Evolutionary conservation across 768 basidiomycete species (phyloP).

Genomic region (Xanthoconium stramineum): DNA sequence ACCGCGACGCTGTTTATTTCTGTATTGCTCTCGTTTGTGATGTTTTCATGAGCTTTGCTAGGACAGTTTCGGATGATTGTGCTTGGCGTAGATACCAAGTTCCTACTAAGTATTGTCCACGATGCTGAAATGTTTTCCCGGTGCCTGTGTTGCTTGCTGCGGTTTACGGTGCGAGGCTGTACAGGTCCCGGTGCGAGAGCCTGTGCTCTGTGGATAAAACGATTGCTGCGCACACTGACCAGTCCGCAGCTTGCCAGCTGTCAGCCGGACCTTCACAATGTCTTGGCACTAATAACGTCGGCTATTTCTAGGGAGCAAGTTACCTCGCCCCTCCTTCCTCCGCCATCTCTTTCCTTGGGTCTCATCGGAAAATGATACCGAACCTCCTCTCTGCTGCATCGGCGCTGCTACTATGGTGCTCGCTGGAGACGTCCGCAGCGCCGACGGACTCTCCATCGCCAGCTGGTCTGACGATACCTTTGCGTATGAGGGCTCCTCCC

Average conservation of each 20-base stretch:
- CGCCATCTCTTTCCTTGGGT: not conserved
- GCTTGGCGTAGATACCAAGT: no score
- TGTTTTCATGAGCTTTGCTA: constrained; percentile 1
- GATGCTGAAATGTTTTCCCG: no score
- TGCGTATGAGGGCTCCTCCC: constrained; percentile 16
- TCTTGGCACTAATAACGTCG: not conserved
- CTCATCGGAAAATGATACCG: constrained; percentile 11
- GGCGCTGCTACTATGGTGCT: constrained; percentile 12
- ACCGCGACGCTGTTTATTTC: constrained; percentile 3
- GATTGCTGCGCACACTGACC: constrained; percentile 2
- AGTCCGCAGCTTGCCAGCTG: constrained; percentile 4
- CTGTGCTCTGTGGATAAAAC: not conserved
- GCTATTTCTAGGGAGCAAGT: constrained; percentile 5
- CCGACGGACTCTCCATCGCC: constrained; percentile 10
- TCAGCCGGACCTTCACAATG: no score
- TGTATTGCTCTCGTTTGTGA: constrained; percentile 6
- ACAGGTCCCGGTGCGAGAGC: no score
- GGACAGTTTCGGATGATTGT: not conserved
- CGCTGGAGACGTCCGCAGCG: constrained; percentile 6
- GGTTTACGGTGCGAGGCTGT: no score
- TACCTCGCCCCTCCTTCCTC: not conserved
- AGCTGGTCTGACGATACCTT: constrained; percentile 20
- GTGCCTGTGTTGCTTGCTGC: no score
- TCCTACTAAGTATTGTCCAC: no score
- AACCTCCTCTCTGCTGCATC: constrained; percentile 7